phyloP scores from a whole-genome alignment of 495 filamentous ascomycete species.

The Jackrogersella multiformis region DNA sequence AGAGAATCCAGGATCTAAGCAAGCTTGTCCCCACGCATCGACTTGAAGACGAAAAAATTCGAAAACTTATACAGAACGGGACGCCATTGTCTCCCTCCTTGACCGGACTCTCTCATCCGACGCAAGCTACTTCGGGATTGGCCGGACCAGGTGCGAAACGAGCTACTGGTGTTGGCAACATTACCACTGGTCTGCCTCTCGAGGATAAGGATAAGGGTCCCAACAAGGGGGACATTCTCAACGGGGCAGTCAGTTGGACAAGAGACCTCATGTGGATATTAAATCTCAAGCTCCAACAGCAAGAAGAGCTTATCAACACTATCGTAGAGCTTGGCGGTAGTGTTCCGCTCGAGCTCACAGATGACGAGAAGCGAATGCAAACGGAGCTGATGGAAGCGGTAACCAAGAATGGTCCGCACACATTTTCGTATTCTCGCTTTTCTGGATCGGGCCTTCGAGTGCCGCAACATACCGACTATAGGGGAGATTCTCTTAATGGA shows the following conservation, averaged over 20 bases:
- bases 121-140: slow-evolving; percentile 87
- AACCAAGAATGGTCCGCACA: slow-evolving; percentile 73
- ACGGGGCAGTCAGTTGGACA: slow-evolving; percentile 96
- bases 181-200: slow-evolving; percentile 86
- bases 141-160: slow-evolving; percentile 85
- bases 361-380: slow-evolving; percentile 95
- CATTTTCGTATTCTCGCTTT: slow-evolving; percentile 84
- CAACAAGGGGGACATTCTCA: slow-evolving; percentile 98
- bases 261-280: slow-evolving; percentile 98
- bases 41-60: slow-evolving; percentile 95
- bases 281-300: slow-evolving; percentile 84
- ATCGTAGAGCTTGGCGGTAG: slow-evolving; percentile 74
- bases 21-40: slow-evolving; percentile 92
- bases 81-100: slow-evolving; percentile 84
- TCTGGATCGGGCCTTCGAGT: slow-evolving; percentile 87
- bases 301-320: slow-evolving; percentile 80
- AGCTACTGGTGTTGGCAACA: slow-evolving; percentile 79
- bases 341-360: slow-evolving; percentile 83
- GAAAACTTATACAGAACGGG: slow-evolving; percentile 92
- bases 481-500: slow-evolving; percentile 74
- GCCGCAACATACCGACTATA: slow-evolving; percentile 90
- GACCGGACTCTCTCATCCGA: slow-evolving; percentile 64
- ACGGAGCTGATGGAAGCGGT: slow-evolving; percentile 88
- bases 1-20: slow-evolving; percentile 94
- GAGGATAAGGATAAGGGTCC: slow-evolving; percentile 99